Percentiles rank a stretch among this genome's conserved stretches.
These are phyloP conservation scores for Wickerhamiella pararugosa DNA, from an alignment of 1,139 yeast genomes.

Conservation along the genomic window DNA sequence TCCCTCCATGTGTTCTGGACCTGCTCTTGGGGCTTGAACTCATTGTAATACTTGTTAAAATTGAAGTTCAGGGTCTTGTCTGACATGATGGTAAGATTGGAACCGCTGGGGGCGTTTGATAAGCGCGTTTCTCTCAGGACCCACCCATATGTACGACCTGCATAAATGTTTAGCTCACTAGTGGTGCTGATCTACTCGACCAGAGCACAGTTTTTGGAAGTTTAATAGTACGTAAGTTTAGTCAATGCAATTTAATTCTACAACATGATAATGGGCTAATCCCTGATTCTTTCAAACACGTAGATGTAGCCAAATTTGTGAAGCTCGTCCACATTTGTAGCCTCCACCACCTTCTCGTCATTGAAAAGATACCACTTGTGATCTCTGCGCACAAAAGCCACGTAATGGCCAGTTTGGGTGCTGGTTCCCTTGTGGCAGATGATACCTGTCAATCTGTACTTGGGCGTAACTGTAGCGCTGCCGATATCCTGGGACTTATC, in stretches of 20 bases:
- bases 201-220: no score
- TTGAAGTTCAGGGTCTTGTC: no score
- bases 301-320: constrained; percentile 40
- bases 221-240: no score
- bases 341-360: constrained; percentile 81
- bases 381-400: constrained; percentile 47
- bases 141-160: no score
- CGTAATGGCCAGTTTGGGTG: constrained; percentile 93
- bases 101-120: no score
- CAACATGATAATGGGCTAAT: no score
- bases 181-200: no score
- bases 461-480: constrained; percentile 8
- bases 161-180: no score
- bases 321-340: constrained; percentile 43
- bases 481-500: constrained; percentile 14
- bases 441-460: constrained; percentile 49
- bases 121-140: no score
- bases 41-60: neutral
- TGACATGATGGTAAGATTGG: no score
- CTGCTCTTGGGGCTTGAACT: neutral
- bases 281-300: constrained; percentile 18
- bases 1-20: neutral
- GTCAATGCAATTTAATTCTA: no score
- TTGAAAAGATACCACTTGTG: constrained; percentile 71
- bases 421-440: constrained; percentile 91